These are phyloP conservation scores for Eucalyptus fibrosa DNA, from an alignment of 345 rosid species.

Conservation along the genomic window DNA sequence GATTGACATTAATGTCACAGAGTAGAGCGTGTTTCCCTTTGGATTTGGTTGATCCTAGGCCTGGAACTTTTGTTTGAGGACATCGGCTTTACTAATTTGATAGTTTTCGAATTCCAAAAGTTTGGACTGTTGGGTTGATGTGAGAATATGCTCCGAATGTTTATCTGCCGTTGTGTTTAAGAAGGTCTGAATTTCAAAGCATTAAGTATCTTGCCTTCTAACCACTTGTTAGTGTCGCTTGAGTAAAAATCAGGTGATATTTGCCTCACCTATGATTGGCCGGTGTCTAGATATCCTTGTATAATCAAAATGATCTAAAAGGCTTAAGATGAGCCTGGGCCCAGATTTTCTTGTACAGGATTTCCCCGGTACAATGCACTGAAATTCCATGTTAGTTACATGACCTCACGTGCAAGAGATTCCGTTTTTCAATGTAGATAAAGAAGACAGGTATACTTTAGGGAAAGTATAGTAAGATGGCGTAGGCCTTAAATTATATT, in stretches of 20 bases:
- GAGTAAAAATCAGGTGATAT: neutral
- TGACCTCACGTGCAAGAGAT: neutral
- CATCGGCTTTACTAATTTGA: neutral
- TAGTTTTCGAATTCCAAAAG: neutral
- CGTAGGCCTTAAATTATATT: neutral
- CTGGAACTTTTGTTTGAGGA: neutral
- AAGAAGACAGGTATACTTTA: neutral
- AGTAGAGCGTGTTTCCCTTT: neutral
- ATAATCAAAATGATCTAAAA: neutral
- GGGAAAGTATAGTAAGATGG: neutral
- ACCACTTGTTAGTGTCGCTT: neutral
- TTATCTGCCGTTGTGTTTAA: neutral
- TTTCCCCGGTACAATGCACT: neutral
- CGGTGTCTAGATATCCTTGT: neutral
- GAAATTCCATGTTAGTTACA: neutral
- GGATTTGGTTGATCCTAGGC: neutral
- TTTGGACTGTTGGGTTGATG: neutral
- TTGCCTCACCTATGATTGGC: neutral
- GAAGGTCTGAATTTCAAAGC: neutral
- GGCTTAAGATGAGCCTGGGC: neutral
- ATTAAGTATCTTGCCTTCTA: neutral
- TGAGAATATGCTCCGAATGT: neutral
- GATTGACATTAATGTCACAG: neutral
- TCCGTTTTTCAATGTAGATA: neutral
- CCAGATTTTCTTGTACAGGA: neutral